Base-by-base conservation (phyloP, 2,329 filamentous ascomycete genomes). In the Fusarium chaquense region DNA sequence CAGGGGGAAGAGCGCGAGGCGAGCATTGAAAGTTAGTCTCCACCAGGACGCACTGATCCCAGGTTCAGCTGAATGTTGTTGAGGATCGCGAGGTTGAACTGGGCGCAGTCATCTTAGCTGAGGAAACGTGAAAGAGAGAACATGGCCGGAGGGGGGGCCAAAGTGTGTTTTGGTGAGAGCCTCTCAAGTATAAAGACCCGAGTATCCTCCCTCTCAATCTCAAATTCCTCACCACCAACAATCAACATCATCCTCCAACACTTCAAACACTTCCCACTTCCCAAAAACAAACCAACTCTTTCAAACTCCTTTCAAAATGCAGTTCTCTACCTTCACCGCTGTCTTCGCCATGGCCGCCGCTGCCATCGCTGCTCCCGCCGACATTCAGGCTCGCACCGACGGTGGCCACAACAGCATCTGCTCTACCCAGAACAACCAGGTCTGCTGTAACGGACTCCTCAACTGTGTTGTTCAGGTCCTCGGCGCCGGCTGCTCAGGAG, bases 241-340 rank as follows among this genome's bases (percentile, higher is more conserved):
- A n/a, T 24, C 40, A 53, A 43, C 49, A 69, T 16, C 50, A 62
- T 33, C 24, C 12, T 66, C 28, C 49, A 57, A 50, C 44, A 45
- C 35, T 49, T 28, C 22, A 49, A 10, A 16, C 56, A 58, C 63
- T 50, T 13, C 26, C 16, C 11, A 20, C 12, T 6, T 13, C 36
- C 5, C n/a, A 36, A 36, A 50, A 50, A 52, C 20, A 20, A 10
- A n/a, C 22, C 35, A 38, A 20, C 35, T 38, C 18, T 38, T n/a
- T 12, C 36, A 20, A 20, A 40, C 36, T 40, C 6, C n/a, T 20
- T 56, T 41, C 66, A 70, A 63, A 52, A 69, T 69, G 67, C 63
- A 69, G 49, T 69, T 69, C 66, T 35, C 62, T 22, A 70, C 36
- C n/a, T 28, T 67, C 35, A 56, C 52, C 32, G 54, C 66, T 22